Evolutionary conservation across 768 basidiomycete genomes (phyloP).

Genomic region (Chiua virens): DNA sequence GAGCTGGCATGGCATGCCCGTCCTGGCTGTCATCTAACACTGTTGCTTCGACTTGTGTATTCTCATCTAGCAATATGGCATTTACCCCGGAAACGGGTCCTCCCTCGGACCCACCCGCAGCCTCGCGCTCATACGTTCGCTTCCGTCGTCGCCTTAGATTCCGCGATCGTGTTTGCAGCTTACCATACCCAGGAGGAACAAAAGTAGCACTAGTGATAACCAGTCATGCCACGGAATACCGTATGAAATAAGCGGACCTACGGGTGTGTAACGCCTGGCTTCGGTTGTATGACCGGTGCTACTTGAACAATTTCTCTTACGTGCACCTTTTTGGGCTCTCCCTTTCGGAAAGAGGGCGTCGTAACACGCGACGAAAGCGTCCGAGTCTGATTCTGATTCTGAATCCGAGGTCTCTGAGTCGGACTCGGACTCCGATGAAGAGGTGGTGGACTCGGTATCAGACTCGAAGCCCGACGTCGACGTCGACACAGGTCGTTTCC

Average conservation of each 20-base stretch:
- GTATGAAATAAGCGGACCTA: slow-evolving; percentile 1
- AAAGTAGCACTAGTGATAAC: slow-evolving; percentile 6
- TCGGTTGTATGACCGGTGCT: slow-evolving; percentile 8
- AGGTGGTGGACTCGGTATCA: slow-evolving; percentile 20
- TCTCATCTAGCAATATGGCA: slow-evolving; percentile 21
- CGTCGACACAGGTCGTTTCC: slow-evolving; percentile 23
- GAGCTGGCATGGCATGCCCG: slow-evolving; percentile 2
- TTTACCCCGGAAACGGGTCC: slow-evolving; percentile 43
- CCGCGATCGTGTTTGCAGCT: slow-evolving; percentile 53
- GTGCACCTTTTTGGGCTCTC: slow-evolving; percentile 14
- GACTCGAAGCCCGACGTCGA: slow-evolving; percentile 22
- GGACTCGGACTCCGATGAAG: slow-evolving; percentile 27
- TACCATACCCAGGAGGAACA: slow-evolving; percentile 63
- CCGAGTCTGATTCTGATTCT: slow-evolving; percentile 18
- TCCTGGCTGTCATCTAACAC: slow-evolving; percentile 17
- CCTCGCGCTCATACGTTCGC: slow-evolving; percentile 33
- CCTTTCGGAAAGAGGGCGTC: neutral
- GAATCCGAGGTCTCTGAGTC: slow-evolving; percentile 22
- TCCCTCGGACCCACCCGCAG: slow-evolving; percentile 13
- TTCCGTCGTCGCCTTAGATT: slow-evolving; percentile 58
- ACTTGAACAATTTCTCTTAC: neutral
- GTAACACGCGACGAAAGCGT: neutral
- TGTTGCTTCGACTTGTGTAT: neutral
- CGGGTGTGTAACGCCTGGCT: neutral
- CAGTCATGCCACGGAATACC: neutral